Percentiles rank a stretch among this genome's conserved stretches.
Evolutionary conservation across 2,329 filamentous ascomycete genomes (phyloP).

Genomic region (Coniella lustricola): DNA sequence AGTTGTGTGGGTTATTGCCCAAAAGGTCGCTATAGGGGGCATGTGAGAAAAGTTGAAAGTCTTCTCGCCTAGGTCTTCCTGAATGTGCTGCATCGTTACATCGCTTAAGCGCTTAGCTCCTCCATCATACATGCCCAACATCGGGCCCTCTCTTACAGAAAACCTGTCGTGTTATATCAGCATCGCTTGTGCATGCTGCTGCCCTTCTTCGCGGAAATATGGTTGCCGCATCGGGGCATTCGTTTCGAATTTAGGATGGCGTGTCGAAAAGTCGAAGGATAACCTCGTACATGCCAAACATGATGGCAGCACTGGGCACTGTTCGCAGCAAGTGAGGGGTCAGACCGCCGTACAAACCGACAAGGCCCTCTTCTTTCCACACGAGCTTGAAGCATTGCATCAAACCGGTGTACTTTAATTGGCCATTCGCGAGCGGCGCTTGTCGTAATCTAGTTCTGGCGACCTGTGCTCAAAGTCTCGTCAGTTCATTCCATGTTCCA

Average conservation of each 20-base stretch:
- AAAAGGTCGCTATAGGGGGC: too few relatives aligned
- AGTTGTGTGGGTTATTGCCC: too few relatives aligned
- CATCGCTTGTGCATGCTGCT: too few relatives aligned
- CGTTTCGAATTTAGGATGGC: conserved; percentile 19
- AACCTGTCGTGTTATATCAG: too few relatives aligned
- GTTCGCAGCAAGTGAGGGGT: conserved; percentile 87
- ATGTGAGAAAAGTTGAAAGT: too few relatives aligned
- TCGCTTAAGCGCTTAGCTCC: too few relatives aligned
- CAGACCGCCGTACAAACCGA: conserved; percentile 80
- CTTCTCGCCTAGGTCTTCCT: too few relatives aligned
- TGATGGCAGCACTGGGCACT: conserved; percentile 88
- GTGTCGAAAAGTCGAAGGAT: conserved; percentile 42
- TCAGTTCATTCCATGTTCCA: background rate
- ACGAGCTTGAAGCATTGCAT: conserved; percentile 83
- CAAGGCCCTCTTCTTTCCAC: conserved; percentile 81
- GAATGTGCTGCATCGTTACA: too few relatives aligned
- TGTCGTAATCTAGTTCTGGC: conserved; percentile 79
- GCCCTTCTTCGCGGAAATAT: background rate
- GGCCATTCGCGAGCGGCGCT: conserved; percentile 64
- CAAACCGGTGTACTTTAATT: conserved; percentile 80
- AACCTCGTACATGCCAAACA: conserved; percentile 81
- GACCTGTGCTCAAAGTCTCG: conserved; percentile 36
- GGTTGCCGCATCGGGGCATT: too few relatives aligned
- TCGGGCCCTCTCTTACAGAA: too few relatives aligned
- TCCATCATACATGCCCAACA: too few relatives aligned